Conservation (phyloP, 306 rosid genomes). For the Lathyrus oleraceus region DNA sequence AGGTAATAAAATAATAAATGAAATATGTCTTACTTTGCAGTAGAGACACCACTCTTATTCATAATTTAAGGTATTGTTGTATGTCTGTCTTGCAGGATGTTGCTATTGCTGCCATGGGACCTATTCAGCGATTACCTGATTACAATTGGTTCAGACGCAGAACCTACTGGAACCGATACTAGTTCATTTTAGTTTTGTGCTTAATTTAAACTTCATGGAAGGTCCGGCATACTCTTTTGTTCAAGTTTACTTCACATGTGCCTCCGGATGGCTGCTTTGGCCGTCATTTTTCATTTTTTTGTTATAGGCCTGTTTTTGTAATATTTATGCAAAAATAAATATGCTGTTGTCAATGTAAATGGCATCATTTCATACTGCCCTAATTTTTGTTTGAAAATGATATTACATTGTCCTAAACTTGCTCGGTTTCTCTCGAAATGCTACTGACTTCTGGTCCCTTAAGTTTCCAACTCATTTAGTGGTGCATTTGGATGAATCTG, state of each 20-base stretch:
- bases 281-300: constrained; percentile 44
- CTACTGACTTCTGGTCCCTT: not conserved
- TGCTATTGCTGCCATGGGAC: constrained; percentile 93
- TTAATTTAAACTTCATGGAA: constrained; percentile 36
- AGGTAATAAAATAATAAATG: constrained; percentile 49
- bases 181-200: constrained; percentile 46
- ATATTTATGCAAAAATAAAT: constrained; percentile 55
- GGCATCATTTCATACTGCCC: constrained; percentile 26
- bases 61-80: not conserved
- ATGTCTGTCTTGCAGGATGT: constrained; percentile 60
- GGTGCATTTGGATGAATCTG: not conserved
- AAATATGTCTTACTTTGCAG: not conserved
- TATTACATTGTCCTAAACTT: constrained; percentile 23
- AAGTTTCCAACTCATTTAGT: not conserved
- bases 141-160: constrained; percentile 99
- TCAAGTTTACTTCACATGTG: constrained; percentile 33
- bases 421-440: not conserved
- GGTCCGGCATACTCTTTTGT: constrained; percentile 43
- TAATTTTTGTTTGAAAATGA: constrained; percentile 21
- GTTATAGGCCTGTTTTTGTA: constrained; percentile 43
- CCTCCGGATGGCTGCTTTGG: constrained; percentile 43
- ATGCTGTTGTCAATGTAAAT: constrained; percentile 45
- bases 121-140: constrained; percentile 78
- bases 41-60: not conserved
- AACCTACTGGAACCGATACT: constrained; percentile 97